Conservation (phyloP, 2,329 filamentous ascomycete genomes). For the Ustilaginoidea virens region DNA sequence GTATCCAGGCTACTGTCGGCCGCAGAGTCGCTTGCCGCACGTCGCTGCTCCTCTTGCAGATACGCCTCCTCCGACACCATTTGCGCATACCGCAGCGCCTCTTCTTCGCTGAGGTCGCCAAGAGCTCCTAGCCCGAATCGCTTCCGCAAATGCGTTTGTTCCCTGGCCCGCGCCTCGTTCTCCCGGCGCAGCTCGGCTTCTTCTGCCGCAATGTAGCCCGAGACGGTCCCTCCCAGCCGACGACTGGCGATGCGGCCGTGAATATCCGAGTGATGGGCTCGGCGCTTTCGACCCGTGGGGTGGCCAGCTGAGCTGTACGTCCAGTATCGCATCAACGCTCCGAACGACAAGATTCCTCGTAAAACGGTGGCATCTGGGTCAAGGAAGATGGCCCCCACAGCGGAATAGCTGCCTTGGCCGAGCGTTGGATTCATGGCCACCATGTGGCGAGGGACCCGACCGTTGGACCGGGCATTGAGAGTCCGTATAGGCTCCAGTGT, state of each 20-base stretch:
- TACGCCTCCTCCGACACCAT: conserved; percentile 50
- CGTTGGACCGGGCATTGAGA: conserved; percentile 70
- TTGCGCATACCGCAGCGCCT: conserved; percentile 47
- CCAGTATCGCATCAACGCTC: conserved; percentile 83
- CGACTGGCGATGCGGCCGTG: conserved; percentile 35
- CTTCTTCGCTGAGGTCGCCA: conserved; percentile 48
- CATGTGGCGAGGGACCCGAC: conserved; percentile 63
- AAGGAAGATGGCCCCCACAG: conserved; percentile 69
- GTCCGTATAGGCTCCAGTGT: conserved; percentile 65
- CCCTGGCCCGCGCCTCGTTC: conserved; percentile 47
- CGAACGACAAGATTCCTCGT: conserved; percentile 74
- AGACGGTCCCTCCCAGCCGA: conserved; percentile 50
- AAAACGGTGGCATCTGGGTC: conserved; percentile 79
- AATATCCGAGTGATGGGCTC: conserved; percentile 49
- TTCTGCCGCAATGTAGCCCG: conserved; percentile 78
- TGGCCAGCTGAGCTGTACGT: conserved; percentile 75
- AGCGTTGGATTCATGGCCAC: conserved; percentile 38
- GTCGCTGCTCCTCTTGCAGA: conserved; percentile 38
- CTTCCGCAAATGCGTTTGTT: conserved; percentile 54
- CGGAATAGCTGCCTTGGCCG: conserved; percentile 59
- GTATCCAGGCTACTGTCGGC: conserved; percentile 30
- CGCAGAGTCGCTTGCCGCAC: conserved; percentile 35
- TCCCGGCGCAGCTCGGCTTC: conserved; percentile 65
- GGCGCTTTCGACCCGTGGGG: conserved; percentile 64
- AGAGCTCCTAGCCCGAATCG: conserved; percentile 71